phyloP scores from a whole-genome alignment of 176 grass and related monocot species.

The bread wheat (Triticum aestivum) region IWGSC_CS_RefSeq_v2.1 NC_057806.1:11658377-11658876 shows the following conservation, averaged over 20 bases:
- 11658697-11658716: constrained; percentile 98
- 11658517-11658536: not conserved
- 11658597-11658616: constrained; percentile 88
- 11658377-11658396: not conserved
- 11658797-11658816: constrained; percentile 16
- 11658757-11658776: constrained; percentile 83
- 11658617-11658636: constrained; percentile 86
- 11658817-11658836: not conserved
- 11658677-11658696: constrained; percentile 91
- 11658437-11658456: not conserved
- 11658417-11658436: constrained; percentile 21
- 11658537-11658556: not conserved
- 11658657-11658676: constrained; percentile 95
- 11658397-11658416: not conserved
- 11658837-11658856: not conserved
- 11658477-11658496: not conserved
- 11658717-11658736: constrained; percentile 95
- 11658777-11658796: constrained; percentile 64
- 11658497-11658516: not conserved
- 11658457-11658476: not conserved
- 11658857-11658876: not conserved
- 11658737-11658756: constrained; percentile 91
- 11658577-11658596: constrained; percentile 85
- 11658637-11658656: constrained; percentile 95
- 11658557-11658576: constrained; percentile 57